Base-by-base conservation (phyloP, 768 basidiomycete species). In the Obba rivulosa region DNA sequence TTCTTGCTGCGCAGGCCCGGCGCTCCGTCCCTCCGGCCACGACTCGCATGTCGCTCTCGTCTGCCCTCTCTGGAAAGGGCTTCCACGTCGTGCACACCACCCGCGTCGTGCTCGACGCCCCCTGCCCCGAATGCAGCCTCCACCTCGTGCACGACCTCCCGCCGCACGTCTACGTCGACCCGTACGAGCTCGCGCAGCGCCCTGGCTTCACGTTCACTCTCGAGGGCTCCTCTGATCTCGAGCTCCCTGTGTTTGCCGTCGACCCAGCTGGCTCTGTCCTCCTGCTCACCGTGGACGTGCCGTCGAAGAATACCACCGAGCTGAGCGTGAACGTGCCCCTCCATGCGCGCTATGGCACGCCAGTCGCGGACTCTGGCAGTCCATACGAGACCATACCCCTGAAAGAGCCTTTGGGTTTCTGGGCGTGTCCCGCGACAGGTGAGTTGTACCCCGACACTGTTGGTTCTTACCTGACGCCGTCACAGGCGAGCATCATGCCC, bases 261-360 rank as follows among this genome's bases (percentile, higher is more conserved):
- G 49, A 63, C 20, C 49, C 51, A 23, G 39, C 53, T 2, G 56
- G 55, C 48, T 56, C 59, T 1, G 57, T 57, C 4, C 44, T 72
- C 24, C 61, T 73, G 35, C 21, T 75, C 37, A 59, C 62, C 31
- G 59, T 61, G 3, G 58, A 63, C 4, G 40, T 44, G 2, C 13
- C 46, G 25, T 34, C 34, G 17, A 40, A 8, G 10, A 34, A 17
- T 18, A 41, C 54, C 28, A 24, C 14, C 8, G 40, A 51, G 43
- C 39, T 58, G 17, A 37, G 50, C 0, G 45, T 73, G 20, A 62
- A 69, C 20, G 49, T 77, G 4, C 76, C 75, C 8, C 45, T 77
- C 36, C 75, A 77, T 53, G 66, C 66, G 16, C 70, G 75, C 13
- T 77, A 77, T 50, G 68, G 67, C 11, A 37, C 52, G 38, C 70